Conservation (phyloP, 176 grass and related monocot genomes). For the Musa acuminata region DNA sequence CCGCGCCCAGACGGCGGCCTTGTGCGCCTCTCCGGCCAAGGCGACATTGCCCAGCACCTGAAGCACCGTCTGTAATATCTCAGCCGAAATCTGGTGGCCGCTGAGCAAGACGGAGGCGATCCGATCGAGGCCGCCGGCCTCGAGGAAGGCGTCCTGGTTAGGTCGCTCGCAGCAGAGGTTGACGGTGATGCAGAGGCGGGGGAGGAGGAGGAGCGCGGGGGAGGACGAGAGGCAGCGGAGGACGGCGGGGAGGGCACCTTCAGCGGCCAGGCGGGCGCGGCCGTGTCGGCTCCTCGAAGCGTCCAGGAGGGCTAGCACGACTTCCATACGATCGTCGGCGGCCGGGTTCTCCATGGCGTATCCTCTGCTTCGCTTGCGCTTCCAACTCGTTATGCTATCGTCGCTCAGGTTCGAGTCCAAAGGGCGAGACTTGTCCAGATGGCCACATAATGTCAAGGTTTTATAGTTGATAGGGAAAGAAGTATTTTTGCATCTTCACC, state of each 20-base stretch:
- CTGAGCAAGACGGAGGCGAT: constrained; percentile 1
- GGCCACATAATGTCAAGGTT: too few relatives aligned
- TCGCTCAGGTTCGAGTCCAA: too few relatives aligned
- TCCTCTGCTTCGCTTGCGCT: too few relatives aligned
- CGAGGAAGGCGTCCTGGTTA: neutral
- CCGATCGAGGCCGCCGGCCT: neutral
- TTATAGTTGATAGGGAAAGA: too few relatives aligned
- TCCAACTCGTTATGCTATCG: too few relatives aligned
- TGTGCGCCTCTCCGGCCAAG: neutral
- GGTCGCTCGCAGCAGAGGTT: neutral
- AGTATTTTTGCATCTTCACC: too few relatives aligned
- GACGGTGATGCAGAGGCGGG: neutral
- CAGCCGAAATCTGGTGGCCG: neutral
- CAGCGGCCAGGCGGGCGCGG: neutral
- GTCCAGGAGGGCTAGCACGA: neutral
- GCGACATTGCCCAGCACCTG: neutral
- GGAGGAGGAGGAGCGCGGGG: neutral
- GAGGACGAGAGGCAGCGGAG: constrained; percentile 3
- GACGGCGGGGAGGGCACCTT: neutral
- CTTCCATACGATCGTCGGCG: neutral
- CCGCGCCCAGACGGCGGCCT: neutral
- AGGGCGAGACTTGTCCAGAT: too few relatives aligned
- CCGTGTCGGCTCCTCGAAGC: neutral
- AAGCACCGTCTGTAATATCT: neutral
- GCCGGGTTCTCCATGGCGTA: neutral